Evolutionary conservation across 1,284 basidiomycete species (phyloP).

Genomic region (Salmacisia buchloeana): DNA sequence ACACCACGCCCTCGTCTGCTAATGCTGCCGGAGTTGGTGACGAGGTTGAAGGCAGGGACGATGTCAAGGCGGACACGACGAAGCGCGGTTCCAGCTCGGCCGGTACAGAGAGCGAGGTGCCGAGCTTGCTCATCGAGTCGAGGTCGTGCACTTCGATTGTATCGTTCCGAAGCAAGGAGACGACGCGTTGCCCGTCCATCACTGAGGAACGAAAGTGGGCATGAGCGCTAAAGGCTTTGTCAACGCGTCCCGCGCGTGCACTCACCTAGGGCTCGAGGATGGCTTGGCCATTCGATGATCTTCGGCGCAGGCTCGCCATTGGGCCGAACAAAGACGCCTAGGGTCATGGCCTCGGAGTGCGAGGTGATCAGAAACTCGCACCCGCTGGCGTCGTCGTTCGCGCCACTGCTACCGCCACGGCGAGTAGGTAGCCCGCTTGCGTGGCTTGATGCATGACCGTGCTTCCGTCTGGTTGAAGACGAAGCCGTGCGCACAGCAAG

Average conservation of each 20-base stretch:
- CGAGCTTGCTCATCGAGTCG: constrained; percentile 23
- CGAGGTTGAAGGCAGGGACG: background rate
- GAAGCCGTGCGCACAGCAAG: constrained; percentile 22
- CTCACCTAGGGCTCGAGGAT: constrained; percentile 41
- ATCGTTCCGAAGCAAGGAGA: constrained; percentile 43
- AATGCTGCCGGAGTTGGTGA: constrained; percentile 7
- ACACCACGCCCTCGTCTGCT: background rate
- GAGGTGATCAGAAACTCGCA: constrained; percentile 46
- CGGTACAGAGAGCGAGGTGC: constrained; percentile 25
- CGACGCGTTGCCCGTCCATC: constrained; percentile 23
- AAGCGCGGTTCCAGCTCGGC: constrained; percentile 34
- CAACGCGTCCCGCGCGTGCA: background rate
- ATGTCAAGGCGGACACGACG: constrained; percentile 13
- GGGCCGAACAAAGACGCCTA: constrained; percentile 43
- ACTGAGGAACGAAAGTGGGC: too few species aligned
- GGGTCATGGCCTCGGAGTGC: constrained; percentile 36
- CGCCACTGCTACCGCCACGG: background rate
- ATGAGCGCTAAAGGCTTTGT: too few species aligned
- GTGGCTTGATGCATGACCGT: too few species aligned
- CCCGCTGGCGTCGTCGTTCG: background rate
- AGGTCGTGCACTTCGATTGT: constrained; percentile 38
- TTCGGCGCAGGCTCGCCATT: constrained; percentile 44
- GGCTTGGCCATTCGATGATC: constrained; percentile 46
- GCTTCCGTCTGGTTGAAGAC: background rate
- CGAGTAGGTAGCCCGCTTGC: background rate